A percentile compares a stretch with the other conserved stretches of the same genome.
These are phyloP conservation scores for Aspergillus mulundensis DNA, from an alignment of 495 filamentous ascomycete genomes.

Conservation along the genomic window DNA sequence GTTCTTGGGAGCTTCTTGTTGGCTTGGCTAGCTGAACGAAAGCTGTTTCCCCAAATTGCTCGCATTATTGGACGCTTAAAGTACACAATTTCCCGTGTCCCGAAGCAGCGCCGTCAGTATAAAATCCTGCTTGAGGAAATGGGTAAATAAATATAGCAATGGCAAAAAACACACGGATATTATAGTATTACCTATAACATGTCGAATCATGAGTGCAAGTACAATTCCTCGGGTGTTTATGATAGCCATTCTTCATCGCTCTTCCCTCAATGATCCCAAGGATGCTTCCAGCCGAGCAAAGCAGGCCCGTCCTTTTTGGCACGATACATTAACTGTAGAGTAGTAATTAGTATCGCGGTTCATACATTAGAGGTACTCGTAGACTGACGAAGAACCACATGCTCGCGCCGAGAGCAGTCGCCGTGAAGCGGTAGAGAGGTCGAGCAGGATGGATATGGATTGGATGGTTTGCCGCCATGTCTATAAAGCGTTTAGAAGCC, in stretches of 20 bases:
- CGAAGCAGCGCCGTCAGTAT: slow-evolving; percentile 81
- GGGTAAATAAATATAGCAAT: slow-evolving; percentile 20
- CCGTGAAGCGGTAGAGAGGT: slow-evolving; percentile 76
- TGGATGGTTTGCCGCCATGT: slow-evolving; percentile 63
- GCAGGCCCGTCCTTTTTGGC: slow-evolving; percentile 90
- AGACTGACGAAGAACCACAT: slow-evolving; percentile 98
- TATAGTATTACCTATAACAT: too few species aligned
- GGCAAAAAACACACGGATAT: neutral
- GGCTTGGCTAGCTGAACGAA: slow-evolving; percentile 67
- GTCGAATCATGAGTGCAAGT: too few species aligned
- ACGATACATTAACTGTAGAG: slow-evolving; percentile 78
- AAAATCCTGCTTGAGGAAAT: slow-evolving; percentile 76
- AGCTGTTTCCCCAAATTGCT: slow-evolving; percentile 66
- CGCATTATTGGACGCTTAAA: slow-evolving; percentile 59
- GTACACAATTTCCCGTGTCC: slow-evolving; percentile 49
- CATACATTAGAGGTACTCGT: too few species aligned
- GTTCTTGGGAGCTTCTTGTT: slow-evolving; percentile 61
- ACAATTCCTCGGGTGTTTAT: too few species aligned
- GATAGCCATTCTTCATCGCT: too few species aligned
- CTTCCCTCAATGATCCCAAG: slow-evolving; percentile 82
- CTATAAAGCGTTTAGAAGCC: slow-evolving; percentile 16
- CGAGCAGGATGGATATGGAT: slow-evolving; percentile 69
- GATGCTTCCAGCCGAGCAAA: slow-evolving; percentile 91
- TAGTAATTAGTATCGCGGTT: neutral
- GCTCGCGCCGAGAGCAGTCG: slow-evolving; percentile 81